These are phyloP conservation scores for Trypanosoma platydactyli DNA, from an alignment of 208 protist species.

Conservation along the genomic window DNA sequence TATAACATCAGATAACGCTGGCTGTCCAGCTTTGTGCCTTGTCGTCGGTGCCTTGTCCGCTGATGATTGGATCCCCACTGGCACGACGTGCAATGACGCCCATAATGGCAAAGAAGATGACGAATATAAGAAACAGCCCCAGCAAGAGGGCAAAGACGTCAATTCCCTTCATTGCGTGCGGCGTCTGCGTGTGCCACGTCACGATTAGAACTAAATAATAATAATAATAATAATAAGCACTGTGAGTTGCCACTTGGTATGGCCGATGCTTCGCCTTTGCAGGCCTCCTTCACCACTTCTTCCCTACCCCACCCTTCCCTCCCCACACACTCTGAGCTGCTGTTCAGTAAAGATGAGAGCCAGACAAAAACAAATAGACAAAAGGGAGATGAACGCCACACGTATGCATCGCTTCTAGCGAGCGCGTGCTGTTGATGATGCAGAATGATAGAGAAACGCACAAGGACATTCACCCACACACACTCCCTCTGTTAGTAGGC, in stretches of 20 bases:
- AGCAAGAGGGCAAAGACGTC: slow-evolving; percentile 29
- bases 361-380: no score
- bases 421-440: background rate
- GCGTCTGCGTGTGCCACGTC: background rate
- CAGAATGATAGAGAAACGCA: no score
- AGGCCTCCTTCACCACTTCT: background rate
- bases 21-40: no score
- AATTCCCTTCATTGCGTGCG: slow-evolving; percentile 11
- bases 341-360: no score
- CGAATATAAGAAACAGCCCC: slow-evolving; percentile 22
- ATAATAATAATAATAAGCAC: background rate
- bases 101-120: slow-evolving; percentile 28
- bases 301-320: background rate
- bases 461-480: no score
- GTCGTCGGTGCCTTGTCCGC: no score
- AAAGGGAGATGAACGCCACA: no score
- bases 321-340: no score
- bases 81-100: slow-evolving; percentile 7
- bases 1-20: no score
- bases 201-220: background rate
- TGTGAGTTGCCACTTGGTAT: no score
- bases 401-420: no score
- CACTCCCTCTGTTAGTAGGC: no score
- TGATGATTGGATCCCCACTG: background rate
- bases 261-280: background rate